A percentile compares a stretch with the other conserved stretches of the same genome.
phyloP scores from a whole-genome alignment of 805 yeast species.

The Saccharomycopsis sp. region DNA sequence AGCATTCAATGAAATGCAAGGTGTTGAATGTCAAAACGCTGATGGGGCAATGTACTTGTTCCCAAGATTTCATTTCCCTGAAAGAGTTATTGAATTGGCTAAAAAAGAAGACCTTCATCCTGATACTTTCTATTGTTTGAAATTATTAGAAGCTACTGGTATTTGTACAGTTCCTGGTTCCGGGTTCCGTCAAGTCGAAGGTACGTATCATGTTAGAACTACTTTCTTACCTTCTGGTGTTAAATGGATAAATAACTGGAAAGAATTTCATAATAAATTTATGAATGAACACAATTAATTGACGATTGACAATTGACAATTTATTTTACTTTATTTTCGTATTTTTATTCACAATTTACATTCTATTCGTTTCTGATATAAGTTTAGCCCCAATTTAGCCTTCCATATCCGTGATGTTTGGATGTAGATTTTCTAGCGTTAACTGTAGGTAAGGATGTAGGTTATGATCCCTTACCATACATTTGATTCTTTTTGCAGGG shows the following conservation, averaged over 20 bases:
- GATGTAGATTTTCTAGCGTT: too few species aligned
- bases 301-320: not conserved
- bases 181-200: constrained; percentile 91
- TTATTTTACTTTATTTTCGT: not conserved
- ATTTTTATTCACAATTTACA: too few species aligned
- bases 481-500: too few species aligned
- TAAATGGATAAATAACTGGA: constrained; percentile 80
- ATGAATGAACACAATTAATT: constrained; percentile 40
- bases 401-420: too few species aligned
- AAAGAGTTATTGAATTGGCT: constrained; percentile 58
- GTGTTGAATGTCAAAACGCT: constrained; percentile 81
- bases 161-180: constrained; percentile 97
- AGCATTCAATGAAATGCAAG: constrained; percentile 73
- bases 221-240: constrained; percentile 95
- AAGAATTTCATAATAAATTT: constrained; percentile 68
- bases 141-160: constrained; percentile 80
- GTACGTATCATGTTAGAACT: constrained; percentile 89
- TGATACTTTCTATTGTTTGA: constrained; percentile 86
- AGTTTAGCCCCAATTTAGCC: too few species aligned
- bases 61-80: constrained; percentile 67
- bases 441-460: too few species aligned
- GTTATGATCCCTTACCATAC: too few species aligned
- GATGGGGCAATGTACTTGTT: constrained; percentile 97
- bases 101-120: constrained; percentile 48
- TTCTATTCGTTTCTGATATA: too few species aligned